Base-by-base conservation (phyloP, 2,329 filamentous ascomycete species). In the Sphaerulina populicola region DNA sequence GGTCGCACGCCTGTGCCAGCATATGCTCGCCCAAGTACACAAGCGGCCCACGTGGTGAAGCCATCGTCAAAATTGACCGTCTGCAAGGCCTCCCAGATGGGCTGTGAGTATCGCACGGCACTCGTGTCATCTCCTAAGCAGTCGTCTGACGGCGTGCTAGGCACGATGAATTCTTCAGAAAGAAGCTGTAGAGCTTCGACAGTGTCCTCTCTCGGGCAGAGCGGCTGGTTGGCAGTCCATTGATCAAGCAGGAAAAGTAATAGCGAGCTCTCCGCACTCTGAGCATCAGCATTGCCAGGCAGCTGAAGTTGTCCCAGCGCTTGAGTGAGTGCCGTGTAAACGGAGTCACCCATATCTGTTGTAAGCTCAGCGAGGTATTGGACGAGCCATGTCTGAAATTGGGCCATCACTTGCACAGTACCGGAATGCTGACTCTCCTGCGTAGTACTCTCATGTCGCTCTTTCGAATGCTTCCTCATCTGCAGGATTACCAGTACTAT, bases 11-110 rank as follows among this genome's bases (percentile, higher is more conserved):
- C 69, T 60, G 55, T 67, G 57, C 51, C 79, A 36, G 85, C 82
- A 68, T 90, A 97, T 0, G 88, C 83, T 64, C 88, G 80, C 6
- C 94, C 93, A 40, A 97, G 74, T 2, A 90, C 85, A 56, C 84
- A 79, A 2, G 87, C 90, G 40, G 87, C 86, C 94, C 94, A 98
- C 1, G 86, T 72, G 0, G 88, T 72, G 50, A 65, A 64, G 6
- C 14, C 23, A 2, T 51, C 49, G 42, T 49, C 40, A 10, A 57
- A 15, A 71, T 51, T n/a, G 6, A 46, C 38, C 9, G 42, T 45
- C 43, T 52, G 47, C 8, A 60, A 12, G 2, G 60, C 47, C 36
- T 62, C 52, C 61, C 61, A 63, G 18, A 66, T 44, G 18, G 49
- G 45, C 10, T 59, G 47, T 7, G 54, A 49, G 40, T 60, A 59